These are phyloP conservation scores for Prosopis cineraria DNA, from an alignment of 306 rosid genomes.

Conservation along the genomic window DNA sequence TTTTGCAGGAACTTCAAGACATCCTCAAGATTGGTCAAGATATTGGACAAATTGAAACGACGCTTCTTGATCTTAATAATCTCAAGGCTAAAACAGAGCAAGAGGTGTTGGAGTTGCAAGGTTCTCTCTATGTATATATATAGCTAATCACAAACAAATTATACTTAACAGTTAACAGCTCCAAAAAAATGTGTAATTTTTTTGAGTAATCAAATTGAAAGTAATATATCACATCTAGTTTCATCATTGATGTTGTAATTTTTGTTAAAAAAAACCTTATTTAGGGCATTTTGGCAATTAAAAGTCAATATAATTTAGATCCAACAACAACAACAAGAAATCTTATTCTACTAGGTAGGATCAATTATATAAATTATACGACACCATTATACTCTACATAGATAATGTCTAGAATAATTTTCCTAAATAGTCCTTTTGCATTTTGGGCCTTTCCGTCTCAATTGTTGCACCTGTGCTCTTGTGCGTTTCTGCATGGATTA, in stretches of 20 bases:
- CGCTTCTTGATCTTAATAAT: not conserved
- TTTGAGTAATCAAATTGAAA: not conserved
- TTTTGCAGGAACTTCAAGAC: slow-evolving; percentile 38
- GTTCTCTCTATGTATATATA: slow-evolving; percentile 31
- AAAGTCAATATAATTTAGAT: not conserved
- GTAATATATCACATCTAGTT: not conserved
- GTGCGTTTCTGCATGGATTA: not conserved
- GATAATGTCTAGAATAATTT: not conserved
- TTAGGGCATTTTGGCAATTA: not conserved
- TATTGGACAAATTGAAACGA: slow-evolving; percentile 27
- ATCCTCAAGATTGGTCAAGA: not conserved
- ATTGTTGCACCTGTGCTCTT: not conserved
- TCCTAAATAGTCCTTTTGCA: not conserved
- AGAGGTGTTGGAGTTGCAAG: slow-evolving; percentile 40
- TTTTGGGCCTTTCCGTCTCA: not conserved
- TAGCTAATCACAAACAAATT: not conserved
- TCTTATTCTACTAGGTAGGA: too few relatives aligned
- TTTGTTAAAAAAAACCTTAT: not conserved
- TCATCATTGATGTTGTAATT: not conserved
- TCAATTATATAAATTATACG: too few relatives aligned
- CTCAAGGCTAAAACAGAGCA: slow-evolving; percentile 35
- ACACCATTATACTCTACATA: too few relatives aligned
- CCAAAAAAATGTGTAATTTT: not conserved
- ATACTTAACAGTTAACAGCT: not conserved
- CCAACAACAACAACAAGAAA: too few relatives aligned